A percentile compares a stretch with the other conserved stretches of the same genome.
Evolutionary conservation across 2,329 filamentous ascomycete genomes (phyloP).

Genomic region (Aspergillus cejpii): DNA sequence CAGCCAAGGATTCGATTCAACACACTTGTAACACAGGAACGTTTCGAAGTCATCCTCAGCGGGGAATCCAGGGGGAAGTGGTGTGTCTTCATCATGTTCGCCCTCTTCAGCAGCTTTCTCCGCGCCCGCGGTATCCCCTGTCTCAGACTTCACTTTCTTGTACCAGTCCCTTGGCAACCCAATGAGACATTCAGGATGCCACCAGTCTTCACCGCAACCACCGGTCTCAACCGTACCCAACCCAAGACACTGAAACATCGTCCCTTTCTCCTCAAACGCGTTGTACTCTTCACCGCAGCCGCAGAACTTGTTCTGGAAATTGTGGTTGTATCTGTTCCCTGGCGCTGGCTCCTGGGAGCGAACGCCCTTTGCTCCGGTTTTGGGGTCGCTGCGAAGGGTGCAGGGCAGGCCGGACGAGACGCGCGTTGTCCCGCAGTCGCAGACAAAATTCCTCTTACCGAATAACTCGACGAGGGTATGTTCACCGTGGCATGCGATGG

Average conservation of each 20-base stretch:
- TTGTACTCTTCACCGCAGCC: slow-evolving; percentile 84
- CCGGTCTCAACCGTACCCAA: slow-evolving; percentile 72
- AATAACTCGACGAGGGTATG: slow-evolving; percentile 94
- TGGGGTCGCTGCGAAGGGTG: slow-evolving; percentile 62
- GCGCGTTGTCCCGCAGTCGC: slow-evolving; percentile 88
- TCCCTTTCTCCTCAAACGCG: slow-evolving; percentile 80
- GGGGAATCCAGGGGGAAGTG: slow-evolving; percentile 79
- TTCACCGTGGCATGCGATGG: slow-evolving; percentile 92
- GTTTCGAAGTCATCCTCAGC: slow-evolving; percentile 81
- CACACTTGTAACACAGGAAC: slow-evolving; percentile 90
- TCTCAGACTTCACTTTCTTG: slow-evolving; percentile 19
- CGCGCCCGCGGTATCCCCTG: slow-evolving; percentile 20
- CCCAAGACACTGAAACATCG: slow-evolving; percentile 96
- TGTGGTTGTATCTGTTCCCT: slow-evolving; percentile 86
- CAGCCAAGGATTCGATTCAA: slow-evolving; percentile 83
- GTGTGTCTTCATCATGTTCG: slow-evolving; percentile 51
- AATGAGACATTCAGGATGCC: slow-evolving; percentile 86
- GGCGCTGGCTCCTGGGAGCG: slow-evolving; percentile 64
- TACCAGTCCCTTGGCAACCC: slow-evolving; percentile 68
- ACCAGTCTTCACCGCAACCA: slow-evolving; percentile 96
- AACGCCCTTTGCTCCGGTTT: slow-evolving; percentile 71
- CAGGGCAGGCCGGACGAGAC: slow-evolving; percentile 66
- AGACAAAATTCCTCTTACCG: slow-evolving; percentile 88
- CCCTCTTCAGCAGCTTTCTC: slow-evolving; percentile 20
- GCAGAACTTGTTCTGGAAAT: slow-evolving; percentile 89